These are phyloP conservation scores for Coemansia asiatica DNA, from an alignment of 192 early-diverging fungal genomes.

Conservation along the genomic window DNA sequence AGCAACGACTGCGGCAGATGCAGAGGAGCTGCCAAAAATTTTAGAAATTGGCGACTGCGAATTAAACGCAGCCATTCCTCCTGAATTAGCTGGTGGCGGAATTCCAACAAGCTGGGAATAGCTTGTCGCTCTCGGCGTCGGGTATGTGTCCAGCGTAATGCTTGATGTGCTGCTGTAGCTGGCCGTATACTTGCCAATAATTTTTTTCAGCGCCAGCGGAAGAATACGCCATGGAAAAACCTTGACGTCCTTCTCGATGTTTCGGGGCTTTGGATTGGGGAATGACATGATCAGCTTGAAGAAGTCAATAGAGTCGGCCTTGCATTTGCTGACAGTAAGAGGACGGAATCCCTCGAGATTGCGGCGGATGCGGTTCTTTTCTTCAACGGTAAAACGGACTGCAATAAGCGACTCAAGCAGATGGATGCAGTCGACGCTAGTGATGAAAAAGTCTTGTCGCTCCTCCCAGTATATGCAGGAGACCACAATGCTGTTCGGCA, in stretches of 20 bases:
- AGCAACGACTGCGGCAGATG: conserved; percentile 29
- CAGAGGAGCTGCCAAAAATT: conserved; percentile 20
- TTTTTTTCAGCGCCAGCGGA: conserved; percentile 71
- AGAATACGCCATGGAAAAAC: conserved; percentile 79
- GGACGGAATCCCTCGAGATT: conserved; percentile 82
- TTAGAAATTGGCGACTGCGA: conserved; percentile 12
- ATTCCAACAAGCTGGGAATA: conserved; percentile 26
- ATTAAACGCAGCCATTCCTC: conserved; percentile 33
- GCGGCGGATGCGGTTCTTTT: conserved; percentile 85
- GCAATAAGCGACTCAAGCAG: conserved; percentile 72
- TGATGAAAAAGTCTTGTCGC: conserved; percentile 73
- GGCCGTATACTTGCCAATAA: conserved; percentile 70
- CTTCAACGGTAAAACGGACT: conserved; percentile 74
- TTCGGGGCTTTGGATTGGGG: conserved; percentile 77
- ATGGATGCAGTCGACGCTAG: conserved; percentile 77
- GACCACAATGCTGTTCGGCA: conserved; percentile 68
- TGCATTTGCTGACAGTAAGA: conserved; percentile 73
- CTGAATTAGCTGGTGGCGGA: conserved; percentile 19
- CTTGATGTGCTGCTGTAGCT: conserved; percentile 47
- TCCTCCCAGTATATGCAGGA: conserved; percentile 82
- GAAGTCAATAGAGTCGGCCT: conserved; percentile 73
- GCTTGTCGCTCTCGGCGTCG: conserved; percentile 16
- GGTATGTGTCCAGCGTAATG: conserved; percentile 27
- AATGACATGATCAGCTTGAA: conserved; percentile 83
- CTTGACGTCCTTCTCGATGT: conserved; percentile 89